These are phyloP conservation scores for Coemansia sp. DNA, from an alignment of 192 early-diverging fungal genomes.

Conservation along the genomic window DNA sequence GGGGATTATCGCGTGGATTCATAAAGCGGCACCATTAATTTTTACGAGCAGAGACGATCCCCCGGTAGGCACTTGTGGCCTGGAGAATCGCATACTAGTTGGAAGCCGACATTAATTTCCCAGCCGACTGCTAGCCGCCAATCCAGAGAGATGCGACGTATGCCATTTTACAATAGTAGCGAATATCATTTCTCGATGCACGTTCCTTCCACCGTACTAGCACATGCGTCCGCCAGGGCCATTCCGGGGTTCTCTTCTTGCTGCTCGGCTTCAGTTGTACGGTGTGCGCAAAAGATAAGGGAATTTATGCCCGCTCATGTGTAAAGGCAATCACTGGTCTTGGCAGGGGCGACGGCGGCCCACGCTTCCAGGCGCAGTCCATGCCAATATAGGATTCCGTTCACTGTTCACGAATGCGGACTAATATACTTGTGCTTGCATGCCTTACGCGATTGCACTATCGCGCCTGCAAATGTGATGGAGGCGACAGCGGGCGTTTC, in stretches of 20 bases:
- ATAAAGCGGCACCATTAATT: not conserved
- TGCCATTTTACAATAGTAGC: too few species aligned
- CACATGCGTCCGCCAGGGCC: too few species aligned
- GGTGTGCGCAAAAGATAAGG: not conserved
- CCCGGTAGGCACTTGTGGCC: not conserved
- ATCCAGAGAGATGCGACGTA: too few species aligned
- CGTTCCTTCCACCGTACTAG: too few species aligned
- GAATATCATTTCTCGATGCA: too few species aligned
- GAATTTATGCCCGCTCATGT: not conserved
- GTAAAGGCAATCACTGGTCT: not conserved
- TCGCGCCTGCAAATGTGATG: not conserved
- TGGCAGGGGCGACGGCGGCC: too few species aligned
- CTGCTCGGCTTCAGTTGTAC: too few species aligned
- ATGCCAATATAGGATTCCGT: not conserved
- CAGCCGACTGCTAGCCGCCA: too few species aligned
- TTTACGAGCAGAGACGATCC: not conserved
- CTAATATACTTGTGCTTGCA: not conserved
- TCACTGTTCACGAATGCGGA: not conserved
- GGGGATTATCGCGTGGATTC: not conserved
- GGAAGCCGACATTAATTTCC: too few species aligned
- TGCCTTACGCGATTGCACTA: not conserved
- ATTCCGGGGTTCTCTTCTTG: too few species aligned
- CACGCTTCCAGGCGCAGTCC: too few species aligned
- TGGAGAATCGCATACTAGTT: not conserved
- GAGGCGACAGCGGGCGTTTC: too few species aligned